A percentile compares a stretch with the other conserved stretches of the same genome.
Evolutionary conservation across 768 basidiomycete species (phyloP).

Genomic region (Hygrocybe punicea): DNA sequence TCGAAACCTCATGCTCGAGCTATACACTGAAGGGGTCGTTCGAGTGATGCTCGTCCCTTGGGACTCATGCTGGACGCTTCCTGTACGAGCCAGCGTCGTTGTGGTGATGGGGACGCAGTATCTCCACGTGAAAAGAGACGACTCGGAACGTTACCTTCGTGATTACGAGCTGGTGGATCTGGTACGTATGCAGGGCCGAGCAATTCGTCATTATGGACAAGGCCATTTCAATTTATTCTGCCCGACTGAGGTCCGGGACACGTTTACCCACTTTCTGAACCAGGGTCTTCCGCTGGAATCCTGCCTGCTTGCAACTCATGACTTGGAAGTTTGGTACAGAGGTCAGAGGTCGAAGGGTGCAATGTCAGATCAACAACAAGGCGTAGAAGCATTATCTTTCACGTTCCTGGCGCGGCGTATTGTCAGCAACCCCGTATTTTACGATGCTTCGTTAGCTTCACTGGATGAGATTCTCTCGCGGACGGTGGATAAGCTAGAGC

Average conservation of each 20-base stretch:
- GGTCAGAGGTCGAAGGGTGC: constrained; percentile 36
- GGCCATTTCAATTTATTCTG: constrained; percentile 86
- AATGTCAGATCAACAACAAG: constrained; percentile 57
- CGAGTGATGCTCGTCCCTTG: constrained; percentile 79
- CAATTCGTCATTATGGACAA: constrained; percentile 56
- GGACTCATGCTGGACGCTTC: constrained; percentile 86
- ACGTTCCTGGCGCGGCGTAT: constrained; percentile 75
- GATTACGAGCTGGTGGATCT: constrained; percentile 83
- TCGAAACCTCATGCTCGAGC: constrained; percentile 67
- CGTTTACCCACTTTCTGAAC: constrained; percentile 77
- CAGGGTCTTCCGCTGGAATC: constrained; percentile 93
- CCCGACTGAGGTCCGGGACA: constrained; percentile 79
- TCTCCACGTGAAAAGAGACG: constrained; percentile 45
- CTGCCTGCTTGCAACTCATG: constrained; percentile 50
- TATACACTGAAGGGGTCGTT: constrained; percentile 77
- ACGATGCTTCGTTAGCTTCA: constrained; percentile 51
- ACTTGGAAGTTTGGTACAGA: constrained; percentile 48
- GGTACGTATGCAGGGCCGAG: constrained; percentile 87
- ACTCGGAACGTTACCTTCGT: constrained; percentile 60
- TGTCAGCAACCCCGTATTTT: constrained; percentile 79
- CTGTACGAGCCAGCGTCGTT: constrained; percentile 75
- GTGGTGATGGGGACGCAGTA: constrained; percentile 94
- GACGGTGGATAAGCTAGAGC: constrained; percentile 56
- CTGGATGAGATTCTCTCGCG: constrained; percentile 62
- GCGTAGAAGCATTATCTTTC: constrained; percentile 74